These are phyloP conservation scores for Proliferodiscus dingleyae DNA, from an alignment of 2,329 filamentous ascomycete species.

Conservation along the genomic window DNA sequence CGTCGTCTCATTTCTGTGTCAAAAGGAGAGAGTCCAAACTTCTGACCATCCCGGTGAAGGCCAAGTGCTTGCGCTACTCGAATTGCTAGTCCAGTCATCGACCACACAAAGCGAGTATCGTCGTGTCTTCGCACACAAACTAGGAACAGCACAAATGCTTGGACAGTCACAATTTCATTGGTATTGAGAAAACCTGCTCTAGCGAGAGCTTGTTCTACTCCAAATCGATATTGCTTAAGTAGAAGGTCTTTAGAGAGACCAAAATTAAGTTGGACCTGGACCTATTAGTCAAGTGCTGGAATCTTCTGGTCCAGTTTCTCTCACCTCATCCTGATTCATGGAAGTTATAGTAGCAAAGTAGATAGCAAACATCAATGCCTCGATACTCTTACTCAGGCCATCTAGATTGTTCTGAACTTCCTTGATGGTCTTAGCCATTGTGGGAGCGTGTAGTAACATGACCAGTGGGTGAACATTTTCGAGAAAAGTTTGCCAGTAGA, in stretches of 20 bases:
- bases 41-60: constrained; percentile 53
- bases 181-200: constrained; percentile 50
- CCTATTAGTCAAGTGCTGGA: constrained; percentile 6
- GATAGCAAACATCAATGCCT: constrained; percentile 50
- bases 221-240: constrained; percentile 46
- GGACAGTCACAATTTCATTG: constrained; percentile 48
- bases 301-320: background rate
- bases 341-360: constrained; percentile 49
- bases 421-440: constrained; percentile 56
- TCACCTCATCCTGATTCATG: constrained; percentile 30
- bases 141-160: constrained; percentile 52
- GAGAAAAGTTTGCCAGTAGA: constrained; percentile 66
- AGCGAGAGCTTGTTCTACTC: constrained; percentile 49
- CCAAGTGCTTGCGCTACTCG: constrained; percentile 56
- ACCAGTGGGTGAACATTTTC: constrained; percentile 70
- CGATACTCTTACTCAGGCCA: constrained; percentile 42
- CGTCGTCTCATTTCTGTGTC: constrained; percentile 56
- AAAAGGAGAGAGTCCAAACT: constrained; percentile 51
- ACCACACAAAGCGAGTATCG: constrained; percentile 45
- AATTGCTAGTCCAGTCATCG: constrained; percentile 52
- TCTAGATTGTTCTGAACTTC: constrained; percentile 56
- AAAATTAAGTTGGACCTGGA: constrained; percentile 29
- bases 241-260: constrained; percentile 42
- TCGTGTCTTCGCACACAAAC: constrained; percentile 47
- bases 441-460: constrained; percentile 67